phyloP scores from a whole-genome alignment of 345 rosid genomes.

The Brassica incana region DNA sequence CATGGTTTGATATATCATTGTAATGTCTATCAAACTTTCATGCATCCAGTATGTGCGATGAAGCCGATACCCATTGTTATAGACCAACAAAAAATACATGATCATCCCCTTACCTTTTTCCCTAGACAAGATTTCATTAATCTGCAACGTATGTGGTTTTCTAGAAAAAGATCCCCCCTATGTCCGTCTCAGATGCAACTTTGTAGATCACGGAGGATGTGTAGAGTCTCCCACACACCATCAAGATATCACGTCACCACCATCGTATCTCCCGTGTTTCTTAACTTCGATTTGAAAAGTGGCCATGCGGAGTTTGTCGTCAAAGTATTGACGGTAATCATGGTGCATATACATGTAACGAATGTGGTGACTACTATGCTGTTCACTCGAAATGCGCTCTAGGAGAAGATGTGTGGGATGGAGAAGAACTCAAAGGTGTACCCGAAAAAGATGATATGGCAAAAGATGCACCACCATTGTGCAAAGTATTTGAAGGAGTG shows the following conservation, averaged over 20 bases:
- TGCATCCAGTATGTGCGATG: slow-evolving; percentile 10
- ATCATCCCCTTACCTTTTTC: not conserved
- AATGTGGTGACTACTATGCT: not conserved
- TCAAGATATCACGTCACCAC: slow-evolving; percentile 18
- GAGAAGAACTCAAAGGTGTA: not conserved
- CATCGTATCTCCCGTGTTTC: not conserved
- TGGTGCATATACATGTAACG: slow-evolving; percentile 1
- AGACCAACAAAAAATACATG: slow-evolving; percentile 6
- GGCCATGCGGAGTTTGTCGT: slow-evolving; percentile 8
- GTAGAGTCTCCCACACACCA: not conserved
- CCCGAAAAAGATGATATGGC: not conserved
- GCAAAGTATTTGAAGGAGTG: not conserved
- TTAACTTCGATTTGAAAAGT: not conserved
- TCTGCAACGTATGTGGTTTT: slow-evolving; percentile 14
- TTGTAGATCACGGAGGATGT: slow-evolving; percentile 1
- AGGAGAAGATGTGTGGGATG: not conserved
- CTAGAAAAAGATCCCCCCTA: not conserved
- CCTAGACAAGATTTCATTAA: not conserved
- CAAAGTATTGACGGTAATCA: not conserved
- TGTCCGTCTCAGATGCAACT: not conserved
- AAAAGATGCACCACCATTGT: not conserved
- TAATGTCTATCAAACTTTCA: not conserved
- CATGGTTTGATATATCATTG: not conserved
- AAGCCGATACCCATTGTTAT: not conserved
- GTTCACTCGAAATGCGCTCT: slow-evolving; percentile 1